Conservation (phyloP, 768 basidiomycete species). For the Cystofilobasidium ferigula region DNA sequence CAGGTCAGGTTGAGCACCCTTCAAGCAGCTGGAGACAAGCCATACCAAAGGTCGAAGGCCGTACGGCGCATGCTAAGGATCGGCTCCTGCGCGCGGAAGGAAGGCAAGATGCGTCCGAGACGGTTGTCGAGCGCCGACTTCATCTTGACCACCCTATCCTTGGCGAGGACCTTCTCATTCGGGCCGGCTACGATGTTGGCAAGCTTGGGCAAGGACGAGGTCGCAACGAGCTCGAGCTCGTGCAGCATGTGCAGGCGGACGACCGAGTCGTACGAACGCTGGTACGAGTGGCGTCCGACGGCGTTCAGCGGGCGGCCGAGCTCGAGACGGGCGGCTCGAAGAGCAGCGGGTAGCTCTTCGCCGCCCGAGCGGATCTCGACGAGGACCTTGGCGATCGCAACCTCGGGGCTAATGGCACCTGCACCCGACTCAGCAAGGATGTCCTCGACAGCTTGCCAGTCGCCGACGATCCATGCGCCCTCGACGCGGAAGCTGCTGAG, state of each 20-base stretch:
- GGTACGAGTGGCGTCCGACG: constrained; percentile 68
- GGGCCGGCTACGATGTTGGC: neutral
- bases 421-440: constrained; percentile 43
- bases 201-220: neutral
- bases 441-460: constrained; percentile 70
- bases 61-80: constrained; percentile 80
- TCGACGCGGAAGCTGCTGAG: constrained; percentile 79
- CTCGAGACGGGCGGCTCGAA: constrained; percentile 54
- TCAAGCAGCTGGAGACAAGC: neutral
- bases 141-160: constrained; percentile 32
- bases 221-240: constrained; percentile 52
- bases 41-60: constrained; percentile 63
- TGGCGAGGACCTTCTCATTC: constrained; percentile 1
- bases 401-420: constrained; percentile 45
- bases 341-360: constrained; percentile 42
- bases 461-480: constrained; percentile 90
- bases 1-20: no score
- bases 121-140: constrained; percentile 51
- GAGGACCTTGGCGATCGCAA: constrained; percentile 66
- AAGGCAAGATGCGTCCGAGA: constrained; percentile 67
- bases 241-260: constrained; percentile 74
- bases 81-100: constrained; percentile 77
- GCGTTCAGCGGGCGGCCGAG: constrained; percentile 73
- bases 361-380: constrained; percentile 62
- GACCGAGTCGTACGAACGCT: constrained; percentile 73